Evolutionary conservation across 345 rosid genomes (phyloP).

Genomic region (Crucihimalaya himalaica): DNA sequence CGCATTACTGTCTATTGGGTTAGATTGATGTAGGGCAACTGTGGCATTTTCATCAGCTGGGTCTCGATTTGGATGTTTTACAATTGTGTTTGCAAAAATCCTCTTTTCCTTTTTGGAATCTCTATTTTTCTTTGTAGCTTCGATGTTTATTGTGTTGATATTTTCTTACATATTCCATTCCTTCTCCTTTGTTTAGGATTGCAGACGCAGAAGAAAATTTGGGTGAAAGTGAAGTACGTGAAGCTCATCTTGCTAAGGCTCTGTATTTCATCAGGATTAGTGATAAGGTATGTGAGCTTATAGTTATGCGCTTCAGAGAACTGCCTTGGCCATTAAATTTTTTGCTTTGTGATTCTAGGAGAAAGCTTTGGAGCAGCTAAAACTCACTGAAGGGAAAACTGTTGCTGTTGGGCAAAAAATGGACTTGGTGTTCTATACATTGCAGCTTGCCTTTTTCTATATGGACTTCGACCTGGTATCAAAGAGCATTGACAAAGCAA

Average conservation of each 20-base stretch:
- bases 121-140: too few relatives aligned
- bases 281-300: constrained; percentile 61
- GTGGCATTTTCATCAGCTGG: not conserved
- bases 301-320: constrained; percentile 11
- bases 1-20: not conserved
- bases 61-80: not conserved
- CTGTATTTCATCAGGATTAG: constrained; percentile 80
- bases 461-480: constrained; percentile 96
- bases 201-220: constrained; percentile 97
- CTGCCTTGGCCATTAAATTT: constrained; percentile 20
- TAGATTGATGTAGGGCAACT: not conserved
- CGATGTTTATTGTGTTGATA: not conserved
- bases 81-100: not conserved
- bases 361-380: constrained; percentile 92
- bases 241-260: constrained; percentile 97
- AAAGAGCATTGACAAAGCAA: constrained; percentile 96
- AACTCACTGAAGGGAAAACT: constrained; percentile 91
- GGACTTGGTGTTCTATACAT: constrained; percentile 88
- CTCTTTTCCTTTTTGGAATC: not conserved
- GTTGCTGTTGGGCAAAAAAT: constrained; percentile 99
- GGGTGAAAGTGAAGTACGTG: constrained; percentile 98
- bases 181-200: constrained; percentile 56
- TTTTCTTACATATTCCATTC: not conserved
- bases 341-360: constrained; percentile 50
- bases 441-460: constrained; percentile 88